A percentile compares a stretch with the other conserved stretches of the same genome.
These are phyloP conservation scores for Aquanectria penicillioides DNA, from an alignment of 2,329 filamentous ascomycete species.

Conservation along the genomic window DNA sequence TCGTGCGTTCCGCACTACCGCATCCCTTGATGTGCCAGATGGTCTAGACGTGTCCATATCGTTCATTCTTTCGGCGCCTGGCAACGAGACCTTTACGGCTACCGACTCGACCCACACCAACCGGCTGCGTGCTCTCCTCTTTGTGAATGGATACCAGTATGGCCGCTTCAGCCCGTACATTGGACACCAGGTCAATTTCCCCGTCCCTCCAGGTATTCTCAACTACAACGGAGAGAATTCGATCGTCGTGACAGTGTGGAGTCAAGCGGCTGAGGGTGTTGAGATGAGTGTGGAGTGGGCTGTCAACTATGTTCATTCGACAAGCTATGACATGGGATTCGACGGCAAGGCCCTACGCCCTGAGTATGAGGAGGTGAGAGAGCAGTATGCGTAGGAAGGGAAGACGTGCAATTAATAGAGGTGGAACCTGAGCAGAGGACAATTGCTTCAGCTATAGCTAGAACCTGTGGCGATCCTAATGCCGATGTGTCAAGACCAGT, in stretches of 20 bases:
- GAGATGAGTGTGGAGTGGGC: conserved; percentile 60
- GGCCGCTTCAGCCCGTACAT: conserved; percentile 69
- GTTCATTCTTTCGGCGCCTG: conserved; percentile 60
- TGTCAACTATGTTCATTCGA: conserved; percentile 63
- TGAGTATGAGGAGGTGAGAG: too few relatives aligned
- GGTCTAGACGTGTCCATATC: conserved; percentile 66
- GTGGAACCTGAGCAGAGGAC: too few relatives aligned
- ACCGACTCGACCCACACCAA: conserved; percentile 45
- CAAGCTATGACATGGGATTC: conserved; percentile 62
- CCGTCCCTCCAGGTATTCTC: conserved; percentile 67
- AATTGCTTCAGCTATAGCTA: too few relatives aligned
- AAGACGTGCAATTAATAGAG: too few relatives aligned
- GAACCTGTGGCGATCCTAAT: too few relatives aligned
- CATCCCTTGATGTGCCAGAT: conserved; percentile 60
- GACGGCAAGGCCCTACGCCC: too few relatives aligned
- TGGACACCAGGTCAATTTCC: conserved; percentile 69
- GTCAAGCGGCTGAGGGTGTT: conserved; percentile 62
- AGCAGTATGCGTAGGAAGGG: too few relatives aligned
- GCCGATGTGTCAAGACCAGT: too few relatives aligned
- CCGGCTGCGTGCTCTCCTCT: conserved; percentile 62
- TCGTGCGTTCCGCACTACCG: conserved; percentile 63
- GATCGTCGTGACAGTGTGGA: conserved; percentile 68
- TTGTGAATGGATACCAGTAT: conserved; percentile 74
- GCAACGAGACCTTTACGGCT: conserved; percentile 50
- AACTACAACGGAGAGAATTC: conserved; percentile 68